Base-by-base conservation (phyloP, 805 yeast species). In the Yarrowia hollandica region DNA sequence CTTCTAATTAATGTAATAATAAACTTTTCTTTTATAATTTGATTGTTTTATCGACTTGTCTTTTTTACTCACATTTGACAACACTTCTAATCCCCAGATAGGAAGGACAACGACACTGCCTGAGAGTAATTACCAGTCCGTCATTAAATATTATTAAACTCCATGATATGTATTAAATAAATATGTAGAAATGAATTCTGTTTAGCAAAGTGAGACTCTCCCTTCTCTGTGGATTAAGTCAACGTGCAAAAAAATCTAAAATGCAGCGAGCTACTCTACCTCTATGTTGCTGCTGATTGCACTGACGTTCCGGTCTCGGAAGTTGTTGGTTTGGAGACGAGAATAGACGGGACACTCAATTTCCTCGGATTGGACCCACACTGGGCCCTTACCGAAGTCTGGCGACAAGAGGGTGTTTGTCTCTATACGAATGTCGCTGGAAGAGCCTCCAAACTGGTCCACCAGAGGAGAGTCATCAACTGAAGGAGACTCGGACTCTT, bases 141-240 rank as follows among this genome's bases (percentile, higher is more conserved):
- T n/a, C n/a, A n/a, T n/a, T 26, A 9, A 11, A 26, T 26, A 26
- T 8, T 11, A 26, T 8, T 26, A 8, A 30, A 21, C 54, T 44
- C 28, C 50, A 42, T 44, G 35, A 30, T 21, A 30, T 44, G 37
- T 30, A 26, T 42, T 18, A 39, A 42, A 44, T 44, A 44, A 44
- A 44, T 44, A 44, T 33, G 37, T 33, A n/a, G 37, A 33, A 26
- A 41, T 16, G 48, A 30, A 30, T 44, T 30, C 37, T 5, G 37
- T 44, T 31, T 30, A 44, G 54, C 54, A 30, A 44, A 31, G 46
- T 30, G 54, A 44, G 54, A 44, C 54, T 44, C 54, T 44, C 26
- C 37, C 3, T 16, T 44, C 52, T 44, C 37, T 6, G 18, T 9
- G 35, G 54, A 31, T 18, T 37, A 19, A 44, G 54, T 21, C 54